Percentiles rank a stretch among this genome's conserved stretches.
phyloP scores from a whole-genome alignment of 2,329 filamentous ascomycete species.

The Botrytis cinerea region DNA sequence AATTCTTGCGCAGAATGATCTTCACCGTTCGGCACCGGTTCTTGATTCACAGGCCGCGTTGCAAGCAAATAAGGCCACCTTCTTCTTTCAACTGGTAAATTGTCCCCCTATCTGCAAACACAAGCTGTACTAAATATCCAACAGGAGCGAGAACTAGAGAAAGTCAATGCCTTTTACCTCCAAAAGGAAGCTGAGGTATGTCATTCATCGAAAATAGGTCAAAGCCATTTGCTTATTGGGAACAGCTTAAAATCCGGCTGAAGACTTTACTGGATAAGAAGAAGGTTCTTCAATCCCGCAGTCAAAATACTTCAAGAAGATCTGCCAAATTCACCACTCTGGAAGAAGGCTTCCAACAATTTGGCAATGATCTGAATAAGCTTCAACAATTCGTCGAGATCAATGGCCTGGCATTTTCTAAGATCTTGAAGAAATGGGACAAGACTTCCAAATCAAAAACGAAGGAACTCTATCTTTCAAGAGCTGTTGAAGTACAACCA shows the following conservation, averaged over 20 bases:
- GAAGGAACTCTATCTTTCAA: slow-evolving; percentile 93
- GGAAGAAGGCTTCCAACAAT: slow-evolving; percentile 96
- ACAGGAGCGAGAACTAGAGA: slow-evolving; percentile 95
- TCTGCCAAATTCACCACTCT: slow-evolving; percentile 93
- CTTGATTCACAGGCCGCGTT: slow-evolving; percentile 83
- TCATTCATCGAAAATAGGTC: slow-evolving; percentile 27
- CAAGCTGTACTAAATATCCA: slow-evolving; percentile 45
- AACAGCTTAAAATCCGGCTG: slow-evolving; percentile 85
- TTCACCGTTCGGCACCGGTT: slow-evolving; percentile 49
- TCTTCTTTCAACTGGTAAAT: slow-evolving; percentile 94
- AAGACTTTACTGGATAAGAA: slow-evolving; percentile 96
- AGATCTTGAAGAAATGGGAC: slow-evolving; percentile 99
- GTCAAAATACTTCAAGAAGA: slow-evolving; percentile 74
- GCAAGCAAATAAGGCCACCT: slow-evolving; percentile 96
- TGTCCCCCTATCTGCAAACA: slow-evolving; percentile 26
- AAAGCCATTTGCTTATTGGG: slow-evolving; percentile 21
- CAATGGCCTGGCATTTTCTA: slow-evolving; percentile 96
- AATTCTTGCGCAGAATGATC: slow-evolving; percentile 73
- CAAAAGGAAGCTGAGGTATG: slow-evolving; percentile 96
- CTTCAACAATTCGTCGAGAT: slow-evolving; percentile 98
- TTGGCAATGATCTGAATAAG: slow-evolving; percentile 95
- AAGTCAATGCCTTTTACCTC: slow-evolving; percentile 96
- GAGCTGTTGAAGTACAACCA: slow-evolving; percentile 94
- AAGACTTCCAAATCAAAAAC: slow-evolving; percentile 99
- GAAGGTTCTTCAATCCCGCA: slow-evolving; percentile 79